A percentile compares a stretch with the other conserved stretches of the same genome.
Conservation (phyloP, 2,329 filamentous ascomycete genomes). For the Fusarium sp. region DNA sequence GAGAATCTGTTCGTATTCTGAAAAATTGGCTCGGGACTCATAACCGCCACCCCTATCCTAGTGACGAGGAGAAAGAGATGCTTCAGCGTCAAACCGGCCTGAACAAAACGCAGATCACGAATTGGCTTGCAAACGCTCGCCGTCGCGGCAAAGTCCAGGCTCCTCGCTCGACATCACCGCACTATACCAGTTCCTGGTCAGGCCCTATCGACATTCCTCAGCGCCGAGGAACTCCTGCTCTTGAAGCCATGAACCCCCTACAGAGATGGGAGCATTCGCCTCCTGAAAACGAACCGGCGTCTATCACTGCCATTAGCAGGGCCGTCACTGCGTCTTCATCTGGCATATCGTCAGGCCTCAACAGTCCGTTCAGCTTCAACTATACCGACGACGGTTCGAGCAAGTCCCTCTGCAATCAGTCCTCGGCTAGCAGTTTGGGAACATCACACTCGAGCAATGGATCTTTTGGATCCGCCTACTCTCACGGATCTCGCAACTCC, state of each 20-base stretch:
- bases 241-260: slow-evolving; percentile 70
- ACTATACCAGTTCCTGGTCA: slow-evolving; percentile 71
- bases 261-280: slow-evolving; percentile 74
- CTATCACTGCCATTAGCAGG: slow-evolving; percentile 71
- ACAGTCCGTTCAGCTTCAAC: slow-evolving; percentile 71
- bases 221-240: slow-evolving; percentile 68
- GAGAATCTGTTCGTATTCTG: slow-evolving; percentile 83
- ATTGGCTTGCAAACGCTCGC: slow-evolving; percentile 93
- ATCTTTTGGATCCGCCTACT: slow-evolving; percentile 73
- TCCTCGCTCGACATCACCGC: slow-evolving; percentile 79
- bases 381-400: slow-evolving; percentile 74
- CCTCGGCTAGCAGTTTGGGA: slow-evolving; percentile 73
- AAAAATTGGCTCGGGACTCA: slow-evolving; percentile 90
- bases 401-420: slow-evolving; percentile 71
- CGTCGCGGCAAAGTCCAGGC: slow-evolving; percentile 84
- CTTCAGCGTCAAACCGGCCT: slow-evolving; percentile 85
- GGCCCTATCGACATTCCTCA: slow-evolving; percentile 82
- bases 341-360: slow-evolving; percentile 67
- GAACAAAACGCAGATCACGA: slow-evolving; percentile 87
- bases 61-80: slow-evolving; percentile 86
- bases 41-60: slow-evolving; percentile 88
- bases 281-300: slow-evolving; percentile 73
- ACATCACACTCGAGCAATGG: slow-evolving; percentile 74
- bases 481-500: slow-evolving; percentile 71
- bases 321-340: slow-evolving; percentile 70